Evolutionary conservation across 306 rosid species (phyloP), one percentile per base, ranked within the genome.

Genomic region (Rubus idaeus): DNA sequence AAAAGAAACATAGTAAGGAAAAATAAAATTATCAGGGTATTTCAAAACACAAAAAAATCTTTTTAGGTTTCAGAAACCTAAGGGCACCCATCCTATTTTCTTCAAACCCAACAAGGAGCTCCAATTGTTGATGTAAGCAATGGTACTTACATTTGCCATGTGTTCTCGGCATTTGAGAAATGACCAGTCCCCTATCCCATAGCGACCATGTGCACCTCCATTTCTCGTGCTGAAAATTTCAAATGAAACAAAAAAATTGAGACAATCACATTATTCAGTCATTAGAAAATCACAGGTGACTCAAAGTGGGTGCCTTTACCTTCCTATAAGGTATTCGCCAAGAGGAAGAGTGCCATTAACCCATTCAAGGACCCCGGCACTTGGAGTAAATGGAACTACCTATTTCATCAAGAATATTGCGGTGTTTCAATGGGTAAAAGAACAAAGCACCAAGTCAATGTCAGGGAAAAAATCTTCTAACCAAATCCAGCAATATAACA

Each of bases 281-380:
- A 65, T 69, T 67, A 16, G 11, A 61, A 39, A 64, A 41, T 23
- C 75, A 74, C 64, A 70, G 65, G 26, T 20, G 17, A 57, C 56
- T 42, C 60, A 51, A 80, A 80, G 46, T 75, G 50, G 21, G 41
- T 53, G 21, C 77, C 5, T 46, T 82, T 84, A 94, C 98, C 98
- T 94, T 71, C 95, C 98, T 56, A 86, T 72, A 68, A 94, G 98
- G 84, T 91, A 91, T 73, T 94, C 98, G 39, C 95, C 96, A n/a
- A 91, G 92, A 75, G 98, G 97, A 85, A 91, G 86, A 76, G 96
- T 91, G 50, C 97, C 97, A 86, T 88, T 87, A 67, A 91, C 97
- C 98, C 98, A 94, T 86, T 94, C 97, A 86, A 94, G 97, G 83
- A 94, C 95, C 82, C 98, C 98, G 39, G 98, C 97, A 84, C 98